phyloP scores from a whole-genome alignment of 1,284 basidiomycete species.

The Gymnopus androsaceus region DNA sequence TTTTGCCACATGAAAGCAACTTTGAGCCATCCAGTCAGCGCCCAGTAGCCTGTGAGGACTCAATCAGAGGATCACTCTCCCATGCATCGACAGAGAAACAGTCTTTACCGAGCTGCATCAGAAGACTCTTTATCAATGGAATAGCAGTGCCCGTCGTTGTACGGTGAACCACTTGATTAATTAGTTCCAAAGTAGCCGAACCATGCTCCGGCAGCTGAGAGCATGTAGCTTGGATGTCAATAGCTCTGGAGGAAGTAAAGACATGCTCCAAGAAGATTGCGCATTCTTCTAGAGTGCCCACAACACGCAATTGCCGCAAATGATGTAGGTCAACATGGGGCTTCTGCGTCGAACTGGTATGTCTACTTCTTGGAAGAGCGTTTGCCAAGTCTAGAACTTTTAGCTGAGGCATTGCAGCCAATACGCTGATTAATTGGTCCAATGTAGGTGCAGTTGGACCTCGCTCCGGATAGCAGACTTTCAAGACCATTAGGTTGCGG shows the following conservation, averaged over 20 bases:
- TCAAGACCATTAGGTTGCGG: constrained; percentile 26
- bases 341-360: background rate
- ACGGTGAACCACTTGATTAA: background rate
- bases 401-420: constrained; percentile 25
- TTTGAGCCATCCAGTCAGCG: background rate
- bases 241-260: constrained; percentile 18
- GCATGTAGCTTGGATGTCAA: constrained; percentile 22
- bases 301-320: constrained; percentile 22
- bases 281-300: constrained; percentile 23
- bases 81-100: no score
- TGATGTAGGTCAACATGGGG: constrained; percentile 20
- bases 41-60: background rate
- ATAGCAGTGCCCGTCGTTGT: no score
- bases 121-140: no score
- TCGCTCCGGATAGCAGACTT: constrained; percentile 21
- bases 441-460: constrained; percentile 21
- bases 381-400: constrained; percentile 24
- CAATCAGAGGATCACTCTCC: no score
- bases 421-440: constrained; percentile 23
- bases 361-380: constrained; percentile 10
- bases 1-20: background rate
- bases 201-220: no score
- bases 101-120: background rate
- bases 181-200: background rate
- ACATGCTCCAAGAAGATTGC: constrained; percentile 22